phyloP scores from a whole-genome alignment of 1,284 basidiomycete species.

The Wallemia mellicola region DNA sequence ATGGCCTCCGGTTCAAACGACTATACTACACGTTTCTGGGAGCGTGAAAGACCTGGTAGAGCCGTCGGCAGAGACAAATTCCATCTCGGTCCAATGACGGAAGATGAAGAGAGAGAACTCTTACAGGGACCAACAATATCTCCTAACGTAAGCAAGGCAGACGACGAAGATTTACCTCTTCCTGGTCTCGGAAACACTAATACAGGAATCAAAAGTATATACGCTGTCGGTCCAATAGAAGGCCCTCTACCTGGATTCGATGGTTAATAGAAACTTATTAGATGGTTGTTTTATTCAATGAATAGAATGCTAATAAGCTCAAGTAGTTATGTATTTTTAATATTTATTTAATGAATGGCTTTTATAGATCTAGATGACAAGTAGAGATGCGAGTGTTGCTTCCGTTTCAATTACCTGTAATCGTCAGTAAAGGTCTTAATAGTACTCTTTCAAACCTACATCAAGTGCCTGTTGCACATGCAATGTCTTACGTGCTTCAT shows the following conservation, averaged over 20 bases:
- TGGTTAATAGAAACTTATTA: not conserved
- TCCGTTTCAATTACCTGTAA: conserved; percentile 48
- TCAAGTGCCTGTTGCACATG: conserved; percentile 83
- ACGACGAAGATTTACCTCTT: not conserved
- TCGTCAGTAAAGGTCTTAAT: not conserved
- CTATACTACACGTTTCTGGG: conserved; percentile 94
- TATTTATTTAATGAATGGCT: not conserved
- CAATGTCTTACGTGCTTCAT: conserved; percentile 55
- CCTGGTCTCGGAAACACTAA: not conserved
- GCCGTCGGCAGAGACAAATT: conserved; percentile 5
- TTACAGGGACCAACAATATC: not conserved
- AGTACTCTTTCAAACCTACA: conserved; percentile 20
- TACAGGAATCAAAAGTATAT: not conserved
- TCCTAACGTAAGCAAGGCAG: not conserved
- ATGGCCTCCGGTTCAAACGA: conserved; percentile 80
- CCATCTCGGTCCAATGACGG: conserved; percentile 3
- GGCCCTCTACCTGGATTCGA: not conserved
- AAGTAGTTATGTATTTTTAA: not conserved
- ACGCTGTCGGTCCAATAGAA: not conserved
- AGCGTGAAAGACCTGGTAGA: conserved; percentile 41
- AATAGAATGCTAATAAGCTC: too few species aligned
- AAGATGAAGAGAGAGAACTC: not conserved
- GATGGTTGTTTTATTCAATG: not conserved
- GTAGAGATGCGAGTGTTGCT: conserved; percentile 27
- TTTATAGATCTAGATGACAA: conserved; percentile 15